Conservation (phyloP, 306 rosid genomes). For the Citrullus mucosospermus region DNA sequence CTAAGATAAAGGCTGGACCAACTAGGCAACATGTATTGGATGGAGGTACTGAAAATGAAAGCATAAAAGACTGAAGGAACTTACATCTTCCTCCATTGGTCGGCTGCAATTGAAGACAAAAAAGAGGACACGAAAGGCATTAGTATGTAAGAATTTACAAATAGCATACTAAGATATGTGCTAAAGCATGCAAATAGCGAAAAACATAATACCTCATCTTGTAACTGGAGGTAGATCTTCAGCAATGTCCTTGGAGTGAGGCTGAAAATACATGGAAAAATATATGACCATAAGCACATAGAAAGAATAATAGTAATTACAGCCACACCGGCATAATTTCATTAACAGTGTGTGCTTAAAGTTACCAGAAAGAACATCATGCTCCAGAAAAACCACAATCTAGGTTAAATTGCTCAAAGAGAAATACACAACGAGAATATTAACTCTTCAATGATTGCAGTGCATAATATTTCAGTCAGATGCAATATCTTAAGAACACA, state of each 20-base stretch:
- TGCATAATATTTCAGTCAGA: not conserved
- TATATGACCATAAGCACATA: not conserved
- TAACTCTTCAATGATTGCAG: not conserved
- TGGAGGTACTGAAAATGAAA: not conserved
- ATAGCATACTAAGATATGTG: not conserved
- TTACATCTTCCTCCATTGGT: constrained; percentile 87
- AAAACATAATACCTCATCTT: constrained; percentile 1
- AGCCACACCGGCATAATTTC: not conserved
- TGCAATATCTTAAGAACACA: not conserved
- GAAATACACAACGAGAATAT: not conserved
- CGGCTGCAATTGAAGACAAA: constrained; percentile 20
- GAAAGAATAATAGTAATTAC: not conserved
- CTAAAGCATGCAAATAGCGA: not conserved
- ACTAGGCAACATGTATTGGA: not conserved
- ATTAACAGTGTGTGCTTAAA: not conserved
- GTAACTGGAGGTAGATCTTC: not conserved
- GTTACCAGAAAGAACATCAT: not conserved
- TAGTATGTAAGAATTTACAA: not conserved
- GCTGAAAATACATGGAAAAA: not conserved
- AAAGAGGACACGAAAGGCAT: not conserved
- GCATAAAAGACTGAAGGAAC: constrained; percentile 15
- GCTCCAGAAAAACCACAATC: not conserved
- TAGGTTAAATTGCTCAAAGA: not conserved
- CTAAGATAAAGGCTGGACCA: not conserved
- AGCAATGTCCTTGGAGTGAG: not conserved